Conservation (phyloP, 2,329 filamentous ascomycete species). For the Malbranchea zuffiana region DNA sequence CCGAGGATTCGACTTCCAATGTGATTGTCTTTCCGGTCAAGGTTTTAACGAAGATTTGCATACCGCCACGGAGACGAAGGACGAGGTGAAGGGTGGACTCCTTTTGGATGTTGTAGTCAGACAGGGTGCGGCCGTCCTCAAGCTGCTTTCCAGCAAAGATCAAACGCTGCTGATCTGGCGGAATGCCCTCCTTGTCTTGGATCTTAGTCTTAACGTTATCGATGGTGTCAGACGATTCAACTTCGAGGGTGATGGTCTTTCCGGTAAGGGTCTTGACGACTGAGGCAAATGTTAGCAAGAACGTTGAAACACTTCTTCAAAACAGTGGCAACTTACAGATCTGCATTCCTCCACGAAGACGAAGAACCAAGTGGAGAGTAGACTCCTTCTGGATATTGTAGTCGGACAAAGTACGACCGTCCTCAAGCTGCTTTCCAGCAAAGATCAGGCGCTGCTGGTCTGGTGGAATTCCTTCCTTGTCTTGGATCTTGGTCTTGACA, state of each 20-base stretch:
- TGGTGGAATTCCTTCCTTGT: constrained; percentile 50
- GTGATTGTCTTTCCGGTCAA: constrained; percentile 84
- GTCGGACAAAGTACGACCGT: constrained; percentile 45
- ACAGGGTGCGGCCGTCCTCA: constrained; percentile 82
- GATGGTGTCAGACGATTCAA: constrained; percentile 70
- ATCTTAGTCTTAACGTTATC: constrained; percentile 97
- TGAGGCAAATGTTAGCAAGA: constrained; percentile 17
- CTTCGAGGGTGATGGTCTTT: constrained; percentile 57
- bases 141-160: constrained; percentile 96
- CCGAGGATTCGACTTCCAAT: constrained; percentile 74
- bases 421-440: constrained; percentile 48
- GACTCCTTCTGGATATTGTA: constrained; percentile 52
- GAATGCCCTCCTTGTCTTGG: constrained; percentile 95
- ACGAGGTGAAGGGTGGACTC: constrained; percentile 78
- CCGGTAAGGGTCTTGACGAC: constrained; percentile 51
- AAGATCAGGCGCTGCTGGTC: constrained; percentile 50
- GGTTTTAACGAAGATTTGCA: constrained; percentile 49
- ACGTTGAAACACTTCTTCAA: not conserved
- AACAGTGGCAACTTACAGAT: constrained; percentile 44
- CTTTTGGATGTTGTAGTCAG: constrained; percentile 94
- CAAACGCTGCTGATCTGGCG: constrained; percentile 87
- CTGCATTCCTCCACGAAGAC: constrained; percentile 54
- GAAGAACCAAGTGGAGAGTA: constrained; percentile 64
- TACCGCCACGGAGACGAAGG: constrained; percentile 75
- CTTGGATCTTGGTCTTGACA: constrained; percentile 49